Evolutionary conservation across 768 basidiomycete genomes (phyloP), one percentile per base, ranked within the genome.

Genomic region (Lepiota venenata): DNA sequence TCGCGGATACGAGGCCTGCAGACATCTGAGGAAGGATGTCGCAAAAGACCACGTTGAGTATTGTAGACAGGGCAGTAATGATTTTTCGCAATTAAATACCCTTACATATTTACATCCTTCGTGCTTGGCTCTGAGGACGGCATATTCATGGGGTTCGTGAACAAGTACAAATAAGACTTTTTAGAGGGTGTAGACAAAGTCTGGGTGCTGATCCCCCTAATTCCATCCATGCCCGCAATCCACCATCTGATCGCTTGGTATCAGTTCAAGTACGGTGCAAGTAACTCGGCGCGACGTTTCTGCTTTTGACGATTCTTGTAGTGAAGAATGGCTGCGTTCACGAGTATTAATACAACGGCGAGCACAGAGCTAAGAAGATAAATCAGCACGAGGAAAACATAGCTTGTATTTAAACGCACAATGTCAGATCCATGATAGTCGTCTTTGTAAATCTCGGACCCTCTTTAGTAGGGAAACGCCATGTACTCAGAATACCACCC

Each of bases 111-210:
- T 38, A 46, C 51, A 45, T 38, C 25, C 25, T 25, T 37, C 45
- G 15, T n/a, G 47, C 48, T 29, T 11, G 32, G 5, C 32, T 32
- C 32, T 32, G 32, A 25, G 25, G 3, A 25, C 5, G 25, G 76
- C 76, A 64, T 80, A 10, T 79, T 80, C 58, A 77, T 80, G 76
- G 59, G 79, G 2, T 81, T 78, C 61, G 61, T 67, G 16, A 74
- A 75, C 1, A 59, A 42, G 16, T 18, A 18, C 21, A 18, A 7
- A 7, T 25, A n/a, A 6, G 21, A 25, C 3, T 18, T 9, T 8
- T 45, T 57, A 66, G 20, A 66, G 56, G 1, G 64, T 61, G 40
- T 73, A 73, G 9, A 54, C 56, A 58, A 71, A 73, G 59, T 73
- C 71, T 5, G 71, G 71, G 61, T 73, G 70, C 27, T 57, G 54